phyloP scores from a whole-genome alignment of 768 basidiomycete species.

The Leccinum olivaceopallidum region DNA sequence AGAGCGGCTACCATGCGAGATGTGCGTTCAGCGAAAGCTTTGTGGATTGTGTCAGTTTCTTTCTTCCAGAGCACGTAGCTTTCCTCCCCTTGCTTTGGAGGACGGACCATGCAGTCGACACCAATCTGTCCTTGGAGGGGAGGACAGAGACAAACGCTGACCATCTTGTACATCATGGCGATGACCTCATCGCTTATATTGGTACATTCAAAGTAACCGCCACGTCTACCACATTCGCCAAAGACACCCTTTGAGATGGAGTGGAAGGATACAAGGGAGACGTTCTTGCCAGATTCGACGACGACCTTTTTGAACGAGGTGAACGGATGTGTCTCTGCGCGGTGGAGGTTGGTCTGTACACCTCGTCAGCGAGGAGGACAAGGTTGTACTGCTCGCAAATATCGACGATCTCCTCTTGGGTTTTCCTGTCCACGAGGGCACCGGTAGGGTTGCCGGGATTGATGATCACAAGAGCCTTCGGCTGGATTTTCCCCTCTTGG shows the following conservation, averaged over 20 bases:
- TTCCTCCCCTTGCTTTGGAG: conserved; percentile 73
- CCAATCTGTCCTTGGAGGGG: conserved; percentile 91
- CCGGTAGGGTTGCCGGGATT: conserved; percentile 99
- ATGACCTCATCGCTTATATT: conserved; percentile 79
- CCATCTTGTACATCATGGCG: conserved; percentile 96
- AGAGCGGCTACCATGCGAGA: conserved; percentile 75
- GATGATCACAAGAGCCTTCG: conserved; percentile 93
- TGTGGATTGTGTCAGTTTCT: conserved; percentile 84
- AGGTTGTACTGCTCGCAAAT: conserved; percentile 84
- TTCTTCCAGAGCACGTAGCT: conserved; percentile 79
- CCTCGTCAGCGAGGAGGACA: conserved; percentile 94
- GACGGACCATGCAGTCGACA: conserved; percentile 91
- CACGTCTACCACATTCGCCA: conserved; percentile 96
- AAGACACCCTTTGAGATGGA: conserved; percentile 95
- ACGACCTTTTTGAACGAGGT: conserved; percentile 93
- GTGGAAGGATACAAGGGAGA: conserved; percentile 94
- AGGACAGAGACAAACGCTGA: conserved; percentile 86
- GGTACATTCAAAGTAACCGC: conserved; percentile 92
- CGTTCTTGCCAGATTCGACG: conserved; percentile 52
- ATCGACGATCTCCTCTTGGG: conserved; percentile 74
- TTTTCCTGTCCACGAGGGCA: conserved; percentile 67
- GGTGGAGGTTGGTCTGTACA: conserved; percentile 96
- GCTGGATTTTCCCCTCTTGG: conserved; percentile 51
- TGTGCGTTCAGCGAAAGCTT: conserved; percentile 69
- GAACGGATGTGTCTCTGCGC: conserved; percentile 67